These are phyloP conservation scores for Tolypocladium capitatum DNA, from an alignment of 2,329 filamentous ascomycete genomes.

Conservation along the genomic window DNA sequence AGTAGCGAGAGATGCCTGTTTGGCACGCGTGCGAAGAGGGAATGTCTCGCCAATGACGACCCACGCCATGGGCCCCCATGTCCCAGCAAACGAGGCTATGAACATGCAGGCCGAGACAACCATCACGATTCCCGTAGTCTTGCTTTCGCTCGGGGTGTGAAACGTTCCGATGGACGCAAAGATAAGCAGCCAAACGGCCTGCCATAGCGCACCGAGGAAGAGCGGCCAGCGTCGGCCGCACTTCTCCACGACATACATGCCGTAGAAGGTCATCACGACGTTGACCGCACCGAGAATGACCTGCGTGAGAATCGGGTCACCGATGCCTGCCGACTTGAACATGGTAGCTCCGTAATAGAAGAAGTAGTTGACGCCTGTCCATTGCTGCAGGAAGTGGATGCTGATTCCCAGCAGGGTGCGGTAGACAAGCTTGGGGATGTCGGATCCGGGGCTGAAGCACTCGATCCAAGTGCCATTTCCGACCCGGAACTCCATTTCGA, in stretches of 20 bases:
- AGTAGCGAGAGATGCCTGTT: slow-evolving; percentile 41
- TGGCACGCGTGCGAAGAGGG: slow-evolving; percentile 40
- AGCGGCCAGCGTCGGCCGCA: slow-evolving; percentile 57
- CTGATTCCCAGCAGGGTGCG: slow-evolving; percentile 49
- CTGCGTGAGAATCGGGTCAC: slow-evolving; percentile 52
- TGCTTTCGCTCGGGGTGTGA: slow-evolving; percentile 26
- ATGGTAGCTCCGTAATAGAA: slow-evolving; percentile 56
- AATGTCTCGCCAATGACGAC: slow-evolving; percentile 55
- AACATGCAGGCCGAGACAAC: slow-evolving; percentile 64
- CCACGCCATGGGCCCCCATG: slow-evolving; percentile 61
- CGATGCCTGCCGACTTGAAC: slow-evolving; percentile 52
- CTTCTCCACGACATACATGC: slow-evolving; percentile 55
- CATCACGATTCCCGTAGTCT: slow-evolving; percentile 48
- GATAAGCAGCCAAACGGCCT: slow-evolving; percentile 50
- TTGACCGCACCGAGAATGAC: slow-evolving; percentile 59
- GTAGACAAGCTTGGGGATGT: slow-evolving; percentile 45
- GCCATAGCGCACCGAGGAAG: slow-evolving; percentile 53
- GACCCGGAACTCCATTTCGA: slow-evolving; percentile 29
- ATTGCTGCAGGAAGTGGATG: slow-evolving; percentile 55
- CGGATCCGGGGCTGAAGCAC: slow-evolving; percentile 43
- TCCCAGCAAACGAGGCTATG: slow-evolving; percentile 56
- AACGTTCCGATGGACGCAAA: slow-evolving; percentile 46
- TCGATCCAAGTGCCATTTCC: slow-evolving; percentile 41
- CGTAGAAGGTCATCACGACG: slow-evolving; percentile 51
- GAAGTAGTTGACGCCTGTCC: slow-evolving; percentile 49